Evolutionary conservation across 2,329 filamentous ascomycete species (phyloP).

Genomic region (Karstenula rhodostoma): DNA sequence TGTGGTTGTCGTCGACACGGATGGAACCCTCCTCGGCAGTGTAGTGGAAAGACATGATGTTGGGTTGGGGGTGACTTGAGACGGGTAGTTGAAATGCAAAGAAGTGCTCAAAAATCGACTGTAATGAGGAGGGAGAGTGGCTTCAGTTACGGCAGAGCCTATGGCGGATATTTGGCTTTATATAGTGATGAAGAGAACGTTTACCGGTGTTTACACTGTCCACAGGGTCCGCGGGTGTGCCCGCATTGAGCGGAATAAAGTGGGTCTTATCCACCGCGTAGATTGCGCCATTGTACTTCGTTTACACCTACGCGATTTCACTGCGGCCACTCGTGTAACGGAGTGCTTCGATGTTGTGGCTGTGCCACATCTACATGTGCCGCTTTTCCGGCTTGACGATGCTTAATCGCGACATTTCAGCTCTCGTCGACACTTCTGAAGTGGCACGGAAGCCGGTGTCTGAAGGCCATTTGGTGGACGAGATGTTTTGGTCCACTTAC

Average conservation of each 20-base stretch:
- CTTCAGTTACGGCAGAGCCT: constrained; percentile 2
- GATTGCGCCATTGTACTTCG: neutral
- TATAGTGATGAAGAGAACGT: neutral
- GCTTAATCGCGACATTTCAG: neutral
- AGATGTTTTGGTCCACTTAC: neutral
- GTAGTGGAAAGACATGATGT: constrained; percentile 56
- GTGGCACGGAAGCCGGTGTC: neutral
- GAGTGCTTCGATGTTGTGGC: neutral
- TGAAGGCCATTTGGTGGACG: neutral
- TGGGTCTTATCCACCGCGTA: neutral
- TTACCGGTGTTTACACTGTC: neutral
- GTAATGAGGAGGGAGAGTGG: neutral
- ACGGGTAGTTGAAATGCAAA: neutral
- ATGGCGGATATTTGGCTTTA: neutral
- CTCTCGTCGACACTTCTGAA: neutral
- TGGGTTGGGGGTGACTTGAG: neutral
- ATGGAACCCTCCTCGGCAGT: constrained; percentile 53
- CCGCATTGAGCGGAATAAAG: neutral
- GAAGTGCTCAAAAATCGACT: neutral
- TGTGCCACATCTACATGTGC: neutral
- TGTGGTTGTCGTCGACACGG: constrained; percentile 59
- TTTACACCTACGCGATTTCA: neutral
- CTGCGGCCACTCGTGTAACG: neutral
- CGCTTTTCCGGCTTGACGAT: constrained; percentile 2
- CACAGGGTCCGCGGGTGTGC: neutral